Evolutionary conservation across 2,329 filamentous ascomycete species (phyloP).

Genomic region (Diaporthe sp.): DNA sequence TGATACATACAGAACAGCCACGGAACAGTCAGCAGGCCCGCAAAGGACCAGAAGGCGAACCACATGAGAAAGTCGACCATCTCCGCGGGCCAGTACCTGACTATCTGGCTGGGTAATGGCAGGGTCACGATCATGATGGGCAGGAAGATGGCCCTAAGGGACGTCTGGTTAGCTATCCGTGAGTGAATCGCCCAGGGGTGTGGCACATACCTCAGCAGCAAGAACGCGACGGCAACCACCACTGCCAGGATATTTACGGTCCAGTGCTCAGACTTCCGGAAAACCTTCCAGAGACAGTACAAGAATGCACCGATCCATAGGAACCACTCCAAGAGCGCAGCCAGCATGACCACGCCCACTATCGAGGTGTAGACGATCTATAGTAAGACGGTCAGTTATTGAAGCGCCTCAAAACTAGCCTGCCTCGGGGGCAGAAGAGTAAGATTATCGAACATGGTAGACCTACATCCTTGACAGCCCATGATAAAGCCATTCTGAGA

Average conservation of each 20-base stretch:
- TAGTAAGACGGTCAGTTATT: conserved; percentile 34
- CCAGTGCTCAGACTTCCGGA: conserved; percentile 88
- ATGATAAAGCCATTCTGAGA: conserved; percentile 32
- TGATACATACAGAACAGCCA: conserved; percentile 96
- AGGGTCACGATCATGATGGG: conserved; percentile 95
- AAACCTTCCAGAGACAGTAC: conserved; percentile 91
- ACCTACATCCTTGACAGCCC: conserved; percentile 50
- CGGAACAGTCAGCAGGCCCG: conserved; percentile 84
- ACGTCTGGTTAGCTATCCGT: neutral
- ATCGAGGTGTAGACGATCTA: conserved; percentile 89
- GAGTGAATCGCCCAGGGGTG: neutral
- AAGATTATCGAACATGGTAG: no score
- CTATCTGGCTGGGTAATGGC: conserved; percentile 79
- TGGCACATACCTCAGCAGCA: conserved; percentile 73
- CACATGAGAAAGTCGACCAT: conserved; percentile 84
- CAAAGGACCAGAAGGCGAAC: conserved; percentile 96
- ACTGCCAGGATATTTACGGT: conserved; percentile 83
- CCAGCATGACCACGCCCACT: conserved; percentile 83
- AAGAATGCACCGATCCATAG: conserved; percentile 94
- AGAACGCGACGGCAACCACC: conserved; percentile 78
- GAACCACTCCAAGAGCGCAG: conserved; percentile 91
- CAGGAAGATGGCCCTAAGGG: conserved; percentile 79
- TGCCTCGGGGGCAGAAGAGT: neutral
- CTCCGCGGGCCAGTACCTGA: conserved; percentile 74
- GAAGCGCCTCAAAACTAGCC: no score